Base-by-base conservation (phyloP, 1,139 yeast species). In the Taphrina pruni region DNA sequence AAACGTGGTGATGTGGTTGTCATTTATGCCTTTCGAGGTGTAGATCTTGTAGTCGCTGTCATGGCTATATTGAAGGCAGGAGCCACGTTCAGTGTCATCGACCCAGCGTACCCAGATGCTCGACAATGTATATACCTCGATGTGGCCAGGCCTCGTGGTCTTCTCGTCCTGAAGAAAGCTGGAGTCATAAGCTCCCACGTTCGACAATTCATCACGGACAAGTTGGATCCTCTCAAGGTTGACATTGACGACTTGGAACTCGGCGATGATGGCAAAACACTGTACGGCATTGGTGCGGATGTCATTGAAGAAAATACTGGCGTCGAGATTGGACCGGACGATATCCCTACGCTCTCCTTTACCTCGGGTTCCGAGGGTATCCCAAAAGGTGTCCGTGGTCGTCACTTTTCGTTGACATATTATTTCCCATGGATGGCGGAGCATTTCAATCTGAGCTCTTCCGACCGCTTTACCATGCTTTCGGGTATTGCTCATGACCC, bases 401-500 rank as follows among this genome's bases (percentile, higher is more conserved):
- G 99, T 80, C 99, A 95, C 77, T 95, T 88, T 79, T 93, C 98
- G 0, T 83, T 94, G 73, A 97, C 99, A 0, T 94, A 95, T 81
- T 94, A 94, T 79, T 94, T 94, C 85, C 97, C 97, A 51, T 94
- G 99, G 99, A 94, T 94, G 99, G 84, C 97, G 20, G 80, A 90
- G 77, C 85, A 88, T 68, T 94, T 95, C 76, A 86, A 87, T 56
- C 84, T 94, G 64, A 85, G 89, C 46, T 89, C 86, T 70, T 84
- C 87, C 56, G 99, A 95, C 79, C 88, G 84, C 77, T 94, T 94
- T 81, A 95, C 99, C 35, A 94, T 94, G 99, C 85, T 94, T 71
- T 90, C 97, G 38, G 99, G 99, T 77, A 94, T 94, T 78, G 99
- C 99, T 0, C 99, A 94, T 78, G 99, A 94, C 80, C 99, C 99